Base-by-base conservation (phyloP, 176 grass and related monocot species). In the Canna indica region DNA sequence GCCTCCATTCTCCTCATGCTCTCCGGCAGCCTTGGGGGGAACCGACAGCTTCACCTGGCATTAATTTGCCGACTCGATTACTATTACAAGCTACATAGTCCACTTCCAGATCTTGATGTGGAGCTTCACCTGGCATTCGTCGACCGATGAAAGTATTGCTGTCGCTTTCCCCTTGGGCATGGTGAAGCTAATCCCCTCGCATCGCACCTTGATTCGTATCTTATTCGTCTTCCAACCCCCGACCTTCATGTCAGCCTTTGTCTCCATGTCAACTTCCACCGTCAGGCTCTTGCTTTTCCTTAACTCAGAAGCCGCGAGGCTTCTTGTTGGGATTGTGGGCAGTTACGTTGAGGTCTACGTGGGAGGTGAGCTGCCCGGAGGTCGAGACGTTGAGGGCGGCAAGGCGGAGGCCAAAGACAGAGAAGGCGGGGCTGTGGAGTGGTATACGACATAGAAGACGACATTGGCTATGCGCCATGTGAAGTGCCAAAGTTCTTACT, bases 101-200 rank as follows among this genome's bases (percentile, higher is more conserved):
- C 91, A 96, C 88, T 96, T 96, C 91, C 91, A 91, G 91, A 91
- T 96, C 88, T 91, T 96, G 70, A 96, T 69, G 71, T 85, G 85
- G 76, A 96, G 84, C 82, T 86, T 91, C 69, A 96, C 91, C 59
- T 88, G 58, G 74, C 91, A 96, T 63, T 75, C 72, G 52, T 16
- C 75, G 63, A 39, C 61, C 0, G 32, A 56, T 4, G 80, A 59
- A 0, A 69, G 44, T 1, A 77, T 36, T 1, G 8, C 57, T 0
- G 74, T 65, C 47, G 65, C 36, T 59, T 83, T 86, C 78, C 85
- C 84, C 74, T 83, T 95, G 78, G 71, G 8, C 64, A 79, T 47
- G 77, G 77, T 17, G 80, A 85, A 85, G 76, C 85, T 81, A 75
- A 91, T 75, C 56, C 77, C 91, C 26, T 88, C 85, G 69, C 91